These are phyloP conservation scores for Senna tora DNA, from an alignment of 306 rosid genomes.

Conservation along the genomic window DNA sequence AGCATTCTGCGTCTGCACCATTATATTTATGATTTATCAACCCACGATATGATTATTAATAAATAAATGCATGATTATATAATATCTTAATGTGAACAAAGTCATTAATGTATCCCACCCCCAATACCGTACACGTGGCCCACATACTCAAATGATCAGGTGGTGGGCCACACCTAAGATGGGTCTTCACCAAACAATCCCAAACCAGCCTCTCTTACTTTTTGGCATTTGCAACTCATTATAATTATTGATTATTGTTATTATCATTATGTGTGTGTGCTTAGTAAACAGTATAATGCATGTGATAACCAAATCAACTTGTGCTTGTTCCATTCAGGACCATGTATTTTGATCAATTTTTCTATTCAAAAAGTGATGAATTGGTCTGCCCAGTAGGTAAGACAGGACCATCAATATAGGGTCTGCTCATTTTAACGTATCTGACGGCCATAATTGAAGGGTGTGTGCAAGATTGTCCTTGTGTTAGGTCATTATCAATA, in stretches of 20 bases:
- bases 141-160: constrained; percentile 50
- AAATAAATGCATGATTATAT: constrained; percentile 47
- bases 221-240: constrained; percentile 37
- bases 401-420: constrained; percentile 49
- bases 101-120: constrained; percentile 44
- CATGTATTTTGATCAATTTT: constrained; percentile 41
- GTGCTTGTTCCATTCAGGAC: constrained; percentile 36
- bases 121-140: constrained; percentile 59
- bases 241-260: constrained; percentile 31
- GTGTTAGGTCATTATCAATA: constrained; percentile 39
- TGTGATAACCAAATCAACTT: constrained; percentile 48
- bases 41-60: constrained; percentile 35
- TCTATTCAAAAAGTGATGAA: constrained; percentile 30
- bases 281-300: constrained; percentile 56
- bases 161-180: constrained; percentile 38
- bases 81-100: constrained; percentile 35
- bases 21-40: constrained; percentile 34
- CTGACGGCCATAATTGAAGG: constrained; percentile 44
- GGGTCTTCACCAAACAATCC: constrained; percentile 45
- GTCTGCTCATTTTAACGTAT: constrained; percentile 23
- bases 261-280: constrained; percentile 36
- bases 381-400: constrained; percentile 44
- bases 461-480: constrained; percentile 23
- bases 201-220: constrained; percentile 40
- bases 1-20: constrained; percentile 31